These are phyloP conservation scores for Corchorus olitorius DNA, from an alignment of 345 rosid genomes.

Conservation along the genomic window DNA sequence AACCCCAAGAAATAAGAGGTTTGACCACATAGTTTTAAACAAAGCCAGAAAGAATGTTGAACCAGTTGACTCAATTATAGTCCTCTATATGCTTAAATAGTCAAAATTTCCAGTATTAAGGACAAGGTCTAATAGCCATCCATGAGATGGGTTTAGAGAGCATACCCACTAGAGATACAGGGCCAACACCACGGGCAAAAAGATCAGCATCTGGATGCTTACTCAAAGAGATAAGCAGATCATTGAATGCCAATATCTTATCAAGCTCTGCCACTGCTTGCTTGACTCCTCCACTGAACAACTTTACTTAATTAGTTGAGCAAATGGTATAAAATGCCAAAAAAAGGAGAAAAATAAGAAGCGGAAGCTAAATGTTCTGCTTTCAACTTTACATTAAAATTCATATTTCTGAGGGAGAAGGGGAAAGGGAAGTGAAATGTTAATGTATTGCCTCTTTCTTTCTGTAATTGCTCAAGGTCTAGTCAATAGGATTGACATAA, in stretches of 20 bases:
- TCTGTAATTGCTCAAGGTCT: not conserved
- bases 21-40: not conserved
- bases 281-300: slow-evolving; percentile 62
- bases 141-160: slow-evolving; percentile 14
- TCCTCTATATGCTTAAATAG: not conserved
- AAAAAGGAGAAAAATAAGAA: too few species aligned
- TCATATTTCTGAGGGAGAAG: too few species aligned
- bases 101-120: not conserved
- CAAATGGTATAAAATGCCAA: not conserved
- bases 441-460: not conserved
- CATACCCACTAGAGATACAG: slow-evolving; percentile 77
- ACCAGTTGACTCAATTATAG: not conserved
- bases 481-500: not conserved
- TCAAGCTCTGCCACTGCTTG: slow-evolving; percentile 79
- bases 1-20: not conserved
- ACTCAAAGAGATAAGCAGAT: slow-evolving; percentile 64
- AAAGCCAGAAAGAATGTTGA: not conserved
- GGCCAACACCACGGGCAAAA: slow-evolving; percentile 83
- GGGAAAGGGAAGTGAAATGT: not conserved
- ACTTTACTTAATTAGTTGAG: slow-evolving; percentile 29
- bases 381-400: too few species aligned
- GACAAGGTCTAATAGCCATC: not conserved
- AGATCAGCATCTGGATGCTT: slow-evolving; percentile 64
- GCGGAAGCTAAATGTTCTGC: too few species aligned
- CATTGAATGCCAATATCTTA: slow-evolving; percentile 72